phyloP scores from a whole-genome alignment of 768 basidiomycete species.

The Saitozyma podzolica region DNA sequence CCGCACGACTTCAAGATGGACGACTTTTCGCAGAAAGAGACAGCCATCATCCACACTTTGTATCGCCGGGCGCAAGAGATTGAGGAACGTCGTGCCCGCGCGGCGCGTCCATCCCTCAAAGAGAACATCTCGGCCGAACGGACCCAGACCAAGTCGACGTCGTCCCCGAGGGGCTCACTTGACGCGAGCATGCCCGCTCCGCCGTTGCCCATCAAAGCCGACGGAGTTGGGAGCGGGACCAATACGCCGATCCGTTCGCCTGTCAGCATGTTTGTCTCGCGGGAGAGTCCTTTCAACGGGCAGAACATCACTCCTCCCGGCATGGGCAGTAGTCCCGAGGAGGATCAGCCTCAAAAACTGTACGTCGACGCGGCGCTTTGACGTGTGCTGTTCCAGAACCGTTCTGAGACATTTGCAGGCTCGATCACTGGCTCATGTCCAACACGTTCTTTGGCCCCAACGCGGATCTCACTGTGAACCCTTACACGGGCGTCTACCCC shows the following conservation, averaged over 20 bases:
- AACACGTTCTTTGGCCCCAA: constrained; percentile 30
- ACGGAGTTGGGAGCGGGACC: not conserved
- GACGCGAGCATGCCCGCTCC: not conserved
- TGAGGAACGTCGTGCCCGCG: constrained; percentile 18
- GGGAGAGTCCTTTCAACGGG: constrained; percentile 6
- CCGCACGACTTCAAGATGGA: constrained; percentile 44
- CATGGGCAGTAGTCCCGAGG: constrained; percentile 30
- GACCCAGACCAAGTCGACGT: constrained; percentile 4
- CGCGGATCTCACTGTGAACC: constrained; percentile 22
- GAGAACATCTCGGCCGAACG: constrained; percentile 37
- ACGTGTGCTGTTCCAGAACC: not conserved
- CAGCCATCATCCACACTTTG: constrained; percentile 39
- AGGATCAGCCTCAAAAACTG: constrained; percentile 48
- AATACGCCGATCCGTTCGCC: constrained; percentile 5
- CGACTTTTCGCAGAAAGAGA: constrained; percentile 48
- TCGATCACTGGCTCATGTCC: constrained; percentile 46
- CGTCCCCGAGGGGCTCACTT: constrained; percentile 2
- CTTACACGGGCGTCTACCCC: constrained; percentile 13
- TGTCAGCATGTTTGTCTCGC: constrained; percentile 2
- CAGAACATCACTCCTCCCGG: constrained; percentile 3
- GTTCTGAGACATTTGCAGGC: constrained; percentile 10
- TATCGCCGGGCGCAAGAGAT: constrained; percentile 38
- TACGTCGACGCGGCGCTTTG: constrained; percentile 10
- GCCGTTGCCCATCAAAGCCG: constrained; percentile 1
- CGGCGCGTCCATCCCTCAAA: constrained; percentile 3